Base-by-base conservation (phyloP, 768 basidiomycete genomes). In the Multifurca ochricompacta region DNA sequence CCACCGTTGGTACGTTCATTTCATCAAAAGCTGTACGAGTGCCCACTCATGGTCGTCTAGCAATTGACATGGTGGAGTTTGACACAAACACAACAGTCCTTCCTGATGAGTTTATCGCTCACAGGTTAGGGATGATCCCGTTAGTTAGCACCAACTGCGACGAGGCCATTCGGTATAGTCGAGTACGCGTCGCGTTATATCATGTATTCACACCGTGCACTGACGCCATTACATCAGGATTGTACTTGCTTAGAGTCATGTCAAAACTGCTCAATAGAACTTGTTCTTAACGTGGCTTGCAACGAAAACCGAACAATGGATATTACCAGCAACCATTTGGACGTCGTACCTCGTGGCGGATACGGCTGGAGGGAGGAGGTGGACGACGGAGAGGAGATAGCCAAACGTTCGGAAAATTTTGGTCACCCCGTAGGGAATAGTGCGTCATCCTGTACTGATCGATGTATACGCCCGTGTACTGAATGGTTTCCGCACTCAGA, bases 61-160 rank as follows among this genome's bases (percentile, higher is more conserved):
- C 94, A 32, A 98, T 99, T 60, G 96, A 99, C 73, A 85, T 95
- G 71, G 95, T 98, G 10, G 88, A 92, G 69, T 87, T 98, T 59
- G 80, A 86, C 55, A 79, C 78, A 51, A 99, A 99, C 68, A 92
- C 91, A 4, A 83, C 90, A 2, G 94, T 96, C 3, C 72, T 99
- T 19, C 91, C 94, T 2, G 96, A 99, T 70, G 96, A 99, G 72
- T 96, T 93, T 72, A 87, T 99, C 57, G 91, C 93, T 0, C 96
- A 99, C 69, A 82, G 96, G 47, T 75, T 99, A 28, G 96, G 96
- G 21, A 87, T 96, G 81, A 77, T 99, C 27, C 96, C 96, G 7
- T 74, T 99, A 21, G 75, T 85, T 47, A 94, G 91, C 69, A 74
- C 82, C 35, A 89, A 88, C 60, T 94, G 91, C 62, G 90, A 92